Percentiles rank a stretch among this genome's conserved stretches.
phyloP scores from a whole-genome alignment of 2,329 filamentous ascomycete genomes.

The Ceratocystis alfenasii region DNA sequence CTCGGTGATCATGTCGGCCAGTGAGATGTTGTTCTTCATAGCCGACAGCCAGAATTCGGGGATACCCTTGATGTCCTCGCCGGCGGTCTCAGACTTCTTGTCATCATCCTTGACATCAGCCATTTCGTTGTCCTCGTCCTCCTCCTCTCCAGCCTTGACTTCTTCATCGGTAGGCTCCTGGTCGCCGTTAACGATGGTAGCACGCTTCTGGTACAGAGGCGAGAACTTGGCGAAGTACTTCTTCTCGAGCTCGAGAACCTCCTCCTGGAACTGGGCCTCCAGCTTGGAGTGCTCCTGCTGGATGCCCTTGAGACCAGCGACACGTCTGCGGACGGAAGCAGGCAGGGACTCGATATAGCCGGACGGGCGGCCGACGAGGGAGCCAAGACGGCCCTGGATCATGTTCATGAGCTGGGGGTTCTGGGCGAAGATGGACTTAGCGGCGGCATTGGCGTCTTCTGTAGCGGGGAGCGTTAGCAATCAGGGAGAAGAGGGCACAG shows the following conservation, averaged over 20 bases:
- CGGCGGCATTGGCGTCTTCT: slow-evolving; percentile 67
- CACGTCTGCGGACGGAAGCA: slow-evolving; percentile 75
- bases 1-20: slow-evolving; percentile 97
- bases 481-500: not conserved
- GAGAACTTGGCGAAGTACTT: slow-evolving; percentile 99
- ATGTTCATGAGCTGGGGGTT: slow-evolving; percentile 91
- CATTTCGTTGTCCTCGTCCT: slow-evolving; percentile 57
- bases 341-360: slow-evolving; percentile 97
- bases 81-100: slow-evolving; percentile 38
- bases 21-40: slow-evolving; percentile 98
- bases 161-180: slow-evolving; percentile 79
- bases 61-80: slow-evolving; percentile 58
- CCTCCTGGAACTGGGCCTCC: slow-evolving; percentile 96
- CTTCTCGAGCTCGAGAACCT: slow-evolving; percentile 96
- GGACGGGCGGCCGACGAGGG: slow-evolving; percentile 85
- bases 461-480: slow-evolving; percentile 20
- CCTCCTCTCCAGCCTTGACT: slow-evolving; percentile 72
- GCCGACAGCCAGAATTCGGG: slow-evolving; percentile 99
- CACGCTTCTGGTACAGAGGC: slow-evolving; percentile 89
- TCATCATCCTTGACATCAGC: slow-evolving; percentile 46
- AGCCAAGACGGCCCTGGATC: slow-evolving; percentile 93
- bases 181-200: slow-evolving; percentile 79
- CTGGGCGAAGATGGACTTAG: slow-evolving; percentile 70
- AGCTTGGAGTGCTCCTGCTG: slow-evolving; percentile 98
- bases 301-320: slow-evolving; percentile 90